Percentiles rank a stretch among this genome's conserved stretches.
Evolutionary conservation across 495 filamentous ascomycete genomes (phyloP).

Genomic region (Penicillium pulvis): DNA sequence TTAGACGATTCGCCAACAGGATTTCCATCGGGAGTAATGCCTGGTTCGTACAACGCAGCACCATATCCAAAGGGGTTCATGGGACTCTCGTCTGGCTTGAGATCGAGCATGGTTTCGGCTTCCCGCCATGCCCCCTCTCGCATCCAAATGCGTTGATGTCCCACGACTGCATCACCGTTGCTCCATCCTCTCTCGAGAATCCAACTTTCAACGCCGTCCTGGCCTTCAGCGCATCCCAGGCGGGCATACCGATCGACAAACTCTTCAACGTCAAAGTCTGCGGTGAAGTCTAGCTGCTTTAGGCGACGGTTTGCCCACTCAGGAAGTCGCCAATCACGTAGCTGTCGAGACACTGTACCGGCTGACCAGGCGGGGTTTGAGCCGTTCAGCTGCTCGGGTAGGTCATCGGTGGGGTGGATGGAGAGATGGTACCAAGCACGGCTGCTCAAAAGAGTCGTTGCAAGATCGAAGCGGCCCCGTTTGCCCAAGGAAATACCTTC

Average conservation of each 20-base stretch:
- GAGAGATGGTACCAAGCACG: conserved; percentile 95
- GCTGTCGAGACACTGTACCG: conserved; percentile 84
- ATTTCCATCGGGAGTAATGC: conserved; percentile 29
- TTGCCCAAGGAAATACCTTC: conserved; percentile 75
- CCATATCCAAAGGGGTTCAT: conserved; percentile 39
- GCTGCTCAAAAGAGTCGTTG: conserved; percentile 69
- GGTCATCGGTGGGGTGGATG: conserved; percentile 87
- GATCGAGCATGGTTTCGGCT: conserved; percentile 92
- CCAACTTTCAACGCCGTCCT: conserved; percentile 95
- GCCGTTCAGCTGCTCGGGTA: conserved; percentile 66
- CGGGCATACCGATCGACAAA: conserved; percentile 79
- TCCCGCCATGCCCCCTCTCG: conserved; percentile 96
- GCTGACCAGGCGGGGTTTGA: conserved; percentile 82
- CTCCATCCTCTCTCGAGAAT: conserved; percentile 95
- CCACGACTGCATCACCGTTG: conserved; percentile 93
- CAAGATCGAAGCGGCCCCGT: conserved; percentile 73
- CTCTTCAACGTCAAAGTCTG: conserved; percentile 93
- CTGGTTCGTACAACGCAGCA: conserved; percentile 34
- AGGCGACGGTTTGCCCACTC: conserved; percentile 96
- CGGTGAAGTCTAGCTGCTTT: conserved; percentile 93
- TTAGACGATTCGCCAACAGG: conserved; percentile 60
- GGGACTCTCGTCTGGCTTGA: conserved; percentile 64
- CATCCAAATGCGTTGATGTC: conserved; percentile 92
- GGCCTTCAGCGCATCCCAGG: conserved; percentile 85
- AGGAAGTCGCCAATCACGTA: conserved; percentile 87